Percentiles rank a stretch among this genome's conserved stretches.
Evolutionary conservation across 208 protist genomes (phyloP).

Genomic region (Trypanosoma mega): DNA sequence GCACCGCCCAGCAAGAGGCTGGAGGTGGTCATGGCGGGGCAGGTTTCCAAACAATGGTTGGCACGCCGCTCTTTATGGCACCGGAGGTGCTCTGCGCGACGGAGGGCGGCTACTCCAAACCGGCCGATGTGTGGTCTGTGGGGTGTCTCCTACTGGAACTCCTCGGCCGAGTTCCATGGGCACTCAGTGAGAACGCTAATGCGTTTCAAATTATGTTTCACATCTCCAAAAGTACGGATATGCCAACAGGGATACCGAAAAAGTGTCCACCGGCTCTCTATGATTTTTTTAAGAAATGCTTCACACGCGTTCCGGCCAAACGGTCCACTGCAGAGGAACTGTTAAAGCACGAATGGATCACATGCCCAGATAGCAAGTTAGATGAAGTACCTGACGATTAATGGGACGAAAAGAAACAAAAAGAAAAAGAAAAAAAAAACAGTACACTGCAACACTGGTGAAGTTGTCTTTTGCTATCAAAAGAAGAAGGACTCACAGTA

Average conservation of each 20-base stretch:
- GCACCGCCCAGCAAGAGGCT: constrained; percentile 27
- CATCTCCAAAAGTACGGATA: constrained; percentile 57
- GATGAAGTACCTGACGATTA: constrained; percentile 63
- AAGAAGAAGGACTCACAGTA: too few relatives aligned
- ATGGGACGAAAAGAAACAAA: neutral
- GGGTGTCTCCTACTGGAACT: constrained; percentile 88
- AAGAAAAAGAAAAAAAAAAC: constrained; percentile 2
- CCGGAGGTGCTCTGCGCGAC: constrained; percentile 79
- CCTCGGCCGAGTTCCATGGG: constrained; percentile 78
- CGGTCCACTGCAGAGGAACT: constrained; percentile 70
- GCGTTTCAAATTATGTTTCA: constrained; percentile 84
- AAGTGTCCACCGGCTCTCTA: constrained; percentile 51
- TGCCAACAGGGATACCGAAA: constrained; percentile 76
- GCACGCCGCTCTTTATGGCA: constrained; percentile 88
- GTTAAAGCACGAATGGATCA: constrained; percentile 75
- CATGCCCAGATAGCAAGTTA: constrained; percentile 59
- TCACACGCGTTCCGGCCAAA: constrained; percentile 52
- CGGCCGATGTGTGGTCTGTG: constrained; percentile 88
- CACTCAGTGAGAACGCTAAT: constrained; percentile 40
- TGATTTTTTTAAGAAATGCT: constrained; percentile 73
- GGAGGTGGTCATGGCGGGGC: constrained; percentile 20
- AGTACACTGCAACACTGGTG: constrained; percentile 2
- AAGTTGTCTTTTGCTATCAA: too few relatives aligned
- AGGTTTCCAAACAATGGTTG: constrained; percentile 75
- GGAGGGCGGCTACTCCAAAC: constrained; percentile 55